Conservation (phyloP, 306 rosid species). For the Rosa multiflora region DNA sequence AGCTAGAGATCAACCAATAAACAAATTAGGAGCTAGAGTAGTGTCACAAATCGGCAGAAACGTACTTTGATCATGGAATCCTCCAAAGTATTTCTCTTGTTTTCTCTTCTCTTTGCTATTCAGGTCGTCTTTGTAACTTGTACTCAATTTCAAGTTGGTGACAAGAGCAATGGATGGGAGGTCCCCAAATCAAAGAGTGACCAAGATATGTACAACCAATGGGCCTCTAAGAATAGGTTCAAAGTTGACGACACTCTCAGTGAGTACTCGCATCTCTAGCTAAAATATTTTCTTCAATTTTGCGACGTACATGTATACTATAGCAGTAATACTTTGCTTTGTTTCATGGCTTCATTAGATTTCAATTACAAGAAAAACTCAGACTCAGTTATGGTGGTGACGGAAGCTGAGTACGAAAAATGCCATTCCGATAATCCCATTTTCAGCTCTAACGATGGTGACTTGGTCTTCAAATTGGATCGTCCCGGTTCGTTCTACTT, state of each 20-base stretch:
- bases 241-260: conserved; percentile 59
- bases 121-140: conserved; percentile 30
- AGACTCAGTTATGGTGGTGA: conserved; percentile 75
- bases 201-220: conserved; percentile 42
- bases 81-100: conserved; percentile 29
- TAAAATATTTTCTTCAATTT: not conserved
- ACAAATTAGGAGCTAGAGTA: not conserved
- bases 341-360: conserved; percentile 27
- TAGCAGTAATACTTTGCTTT: not conserved
- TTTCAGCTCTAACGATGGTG: conserved; percentile 57
- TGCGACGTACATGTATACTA: not conserved
- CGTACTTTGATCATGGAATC: not conserved
- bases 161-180: conserved; percentile 50
- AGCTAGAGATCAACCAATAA: not conserved
- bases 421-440: conserved; percentile 54
- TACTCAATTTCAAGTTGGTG: conserved; percentile 62
- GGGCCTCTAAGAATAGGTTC: conserved; percentile 82
- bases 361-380: conserved; percentile 47
- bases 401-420: conserved; percentile 52
- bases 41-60: not conserved
- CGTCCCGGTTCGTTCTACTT: conserved; percentile 68
- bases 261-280: conserved; percentile 32
- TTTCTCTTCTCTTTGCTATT: conserved; percentile 26
- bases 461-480: conserved; percentile 39
- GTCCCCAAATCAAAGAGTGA: conserved; percentile 46